Base-by-base conservation (phyloP, 768 basidiomycete genomes). In the Boletus vinaceobasis region DNA sequence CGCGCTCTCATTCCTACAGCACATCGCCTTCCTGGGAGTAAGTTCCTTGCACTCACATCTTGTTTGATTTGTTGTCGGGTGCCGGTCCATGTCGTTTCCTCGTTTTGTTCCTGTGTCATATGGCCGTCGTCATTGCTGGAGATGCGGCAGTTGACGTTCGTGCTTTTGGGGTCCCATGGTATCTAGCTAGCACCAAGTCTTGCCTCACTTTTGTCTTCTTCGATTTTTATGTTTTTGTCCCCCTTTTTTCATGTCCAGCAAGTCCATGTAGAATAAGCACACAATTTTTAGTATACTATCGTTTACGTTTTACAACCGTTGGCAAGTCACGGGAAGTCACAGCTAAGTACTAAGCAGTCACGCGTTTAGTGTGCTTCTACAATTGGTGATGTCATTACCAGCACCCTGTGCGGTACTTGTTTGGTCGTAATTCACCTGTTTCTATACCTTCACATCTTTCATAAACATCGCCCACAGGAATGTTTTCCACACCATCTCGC, bases 1-100 rank as follows among this genome's bases (percentile, higher is more conserved):
- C 60, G 38, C 77, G 76, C 50, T 65, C 63, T 39, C 73, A 77
- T 54, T 71, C 77, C 5, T 80, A 80, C 65, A 74, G 68, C 53
- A 74, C 77, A 13, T 78, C 77, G 26, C 79, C 79, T n/a, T 81
- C 79, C 6, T 80, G 79, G 79, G 79, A 80, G 58, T 80, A 61
- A 71, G 52, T 56, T 44, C 36, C 37, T 48, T 36, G 33, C 23
- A 35, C 32, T 40, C 40, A 38, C 39, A 13, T 50, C 29, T 56
- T 54, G 40, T 60, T 23, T 57, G 52, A 39, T 55, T 53, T 47
- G 55, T 44, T 45, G 32, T 50, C 44, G 32, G 52, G 58, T 64
- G 59, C 47, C 45, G 55, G 53, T 50, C 38, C 43, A 42, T 46
- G 60, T 40, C 47, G 47, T 52, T 40, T 52, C 44, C 40, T 54